Evolutionary conservation across 805 yeast genomes (phyloP).

Genomic region (Saccharomycopsis malanga): DNA sequence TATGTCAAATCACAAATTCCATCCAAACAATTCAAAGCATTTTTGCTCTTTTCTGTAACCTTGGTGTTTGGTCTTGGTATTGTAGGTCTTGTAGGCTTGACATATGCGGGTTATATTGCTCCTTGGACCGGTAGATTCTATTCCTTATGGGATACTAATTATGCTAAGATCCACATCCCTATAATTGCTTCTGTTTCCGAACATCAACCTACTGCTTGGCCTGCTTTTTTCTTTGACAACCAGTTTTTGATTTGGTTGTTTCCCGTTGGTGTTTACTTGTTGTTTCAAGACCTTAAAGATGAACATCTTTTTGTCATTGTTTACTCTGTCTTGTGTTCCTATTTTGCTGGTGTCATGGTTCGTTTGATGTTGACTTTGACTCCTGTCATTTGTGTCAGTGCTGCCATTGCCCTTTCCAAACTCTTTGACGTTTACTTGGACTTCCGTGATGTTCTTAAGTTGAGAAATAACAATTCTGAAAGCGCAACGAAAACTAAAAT

Average conservation of each 20-base stretch:
- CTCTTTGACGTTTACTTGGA: conserved; percentile 77
- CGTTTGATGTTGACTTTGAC: conserved; percentile 95
- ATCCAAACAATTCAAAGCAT: conserved; percentile 58
- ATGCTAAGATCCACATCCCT: conserved; percentile 97
- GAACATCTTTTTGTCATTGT: conserved; percentile 91
- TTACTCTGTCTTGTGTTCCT: conserved; percentile 88
- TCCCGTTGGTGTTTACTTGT: conserved; percentile 93
- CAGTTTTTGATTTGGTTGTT: conserved; percentile 92
- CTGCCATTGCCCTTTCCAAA: conserved; percentile 81
- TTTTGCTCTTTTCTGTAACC: conserved; percentile 53
- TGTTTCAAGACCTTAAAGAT: conserved; percentile 82
- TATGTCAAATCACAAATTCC: conserved; percentile 72
- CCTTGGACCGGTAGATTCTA: conserved; percentile 99
- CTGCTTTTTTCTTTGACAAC: conserved; percentile 92
- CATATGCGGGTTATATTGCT: conserved; percentile 89
- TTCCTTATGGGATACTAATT: conserved; percentile 95
- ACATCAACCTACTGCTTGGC: conserved; percentile 99
- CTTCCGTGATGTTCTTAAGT: conserved; percentile 34
- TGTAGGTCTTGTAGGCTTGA: conserved; percentile 65
- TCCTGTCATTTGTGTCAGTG: conserved; percentile 91
- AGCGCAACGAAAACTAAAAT: conserved; percentile 14
- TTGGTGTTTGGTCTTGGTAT: conserved; percentile 57
- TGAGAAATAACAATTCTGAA: not conserved
- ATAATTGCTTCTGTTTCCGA: conserved; percentile 98
- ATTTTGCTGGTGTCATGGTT: conserved; percentile 99